Evolutionary conservation across 148 eudicot species (phyloP).

Genomic region (Chenopodium suecicum): DNA sequence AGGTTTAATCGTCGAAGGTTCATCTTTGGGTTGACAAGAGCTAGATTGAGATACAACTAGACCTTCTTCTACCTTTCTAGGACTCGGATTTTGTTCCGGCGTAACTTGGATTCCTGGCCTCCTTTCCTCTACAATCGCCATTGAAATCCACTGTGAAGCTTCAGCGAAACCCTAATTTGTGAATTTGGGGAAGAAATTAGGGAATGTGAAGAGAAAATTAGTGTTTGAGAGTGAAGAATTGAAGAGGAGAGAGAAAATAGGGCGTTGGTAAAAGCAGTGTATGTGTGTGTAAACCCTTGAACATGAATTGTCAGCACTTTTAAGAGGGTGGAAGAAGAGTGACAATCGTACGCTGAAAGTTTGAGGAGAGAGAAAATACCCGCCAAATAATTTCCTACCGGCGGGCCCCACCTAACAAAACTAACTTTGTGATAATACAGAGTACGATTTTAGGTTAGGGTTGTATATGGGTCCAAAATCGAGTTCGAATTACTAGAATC

Average conservation of each 20-base stretch:
- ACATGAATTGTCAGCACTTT: background rate
- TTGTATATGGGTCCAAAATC: too few relatives aligned
- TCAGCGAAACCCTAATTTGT: slow-evolving; percentile 16
- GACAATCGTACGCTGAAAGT: background rate
- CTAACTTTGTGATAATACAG: too few relatives aligned
- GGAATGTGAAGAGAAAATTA: too few relatives aligned
- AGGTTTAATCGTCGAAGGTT: slow-evolving; percentile 36
- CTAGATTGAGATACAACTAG: slow-evolving; percentile 32
- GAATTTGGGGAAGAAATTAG: background rate
- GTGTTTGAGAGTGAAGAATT: background rate
- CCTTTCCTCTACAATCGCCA: slow-evolving; percentile 30
- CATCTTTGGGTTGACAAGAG: slow-evolving; percentile 31
- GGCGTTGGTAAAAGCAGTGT: background rate
- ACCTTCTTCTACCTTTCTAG: slow-evolving; percentile 14
- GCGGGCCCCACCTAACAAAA: too few relatives aligned
- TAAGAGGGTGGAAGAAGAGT: background rate
- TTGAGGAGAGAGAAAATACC: slow-evolving; percentile 14
- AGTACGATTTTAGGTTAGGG: too few relatives aligned
- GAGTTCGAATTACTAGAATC: too few relatives aligned
- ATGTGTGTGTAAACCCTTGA: too few relatives aligned
- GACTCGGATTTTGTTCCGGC: slow-evolving; percentile 28
- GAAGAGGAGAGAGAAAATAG: background rate
- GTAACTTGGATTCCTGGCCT: background rate
- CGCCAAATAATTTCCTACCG: slow-evolving; percentile 9
- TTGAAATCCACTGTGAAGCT: background rate